Conservation (phyloP, 176 grass and related monocot species). For the Oryza glaberrima region DNA sequence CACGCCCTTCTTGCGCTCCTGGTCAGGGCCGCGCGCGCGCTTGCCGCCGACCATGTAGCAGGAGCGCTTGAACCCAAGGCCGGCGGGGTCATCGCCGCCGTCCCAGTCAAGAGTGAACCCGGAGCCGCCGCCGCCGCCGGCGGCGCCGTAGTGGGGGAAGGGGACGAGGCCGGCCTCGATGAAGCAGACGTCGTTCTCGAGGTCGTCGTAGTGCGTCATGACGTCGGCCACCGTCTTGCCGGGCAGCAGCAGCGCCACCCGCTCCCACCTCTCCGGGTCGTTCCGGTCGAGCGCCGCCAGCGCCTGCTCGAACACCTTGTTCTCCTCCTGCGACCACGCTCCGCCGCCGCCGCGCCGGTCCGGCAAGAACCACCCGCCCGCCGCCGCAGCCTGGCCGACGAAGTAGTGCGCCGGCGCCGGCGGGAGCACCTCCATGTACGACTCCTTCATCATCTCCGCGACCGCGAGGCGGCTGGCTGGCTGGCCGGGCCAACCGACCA, state of each 20-base stretch:
- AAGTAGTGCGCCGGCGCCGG: constrained; percentile 51
- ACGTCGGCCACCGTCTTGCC: constrained; percentile 65
- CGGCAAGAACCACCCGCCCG: constrained; percentile 40
- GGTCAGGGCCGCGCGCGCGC: constrained; percentile 62
- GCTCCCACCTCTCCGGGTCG: constrained; percentile 76
- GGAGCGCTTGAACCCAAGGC: constrained; percentile 56
- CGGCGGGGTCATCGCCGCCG: constrained; percentile 28
- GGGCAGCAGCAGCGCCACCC: constrained; percentile 61
- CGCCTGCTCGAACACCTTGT: constrained; percentile 88
- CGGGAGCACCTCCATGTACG: constrained; percentile 78
- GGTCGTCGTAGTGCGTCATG: constrained; percentile 59
- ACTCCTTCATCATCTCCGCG: constrained; percentile 69
- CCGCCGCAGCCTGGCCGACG: constrained; percentile 28
- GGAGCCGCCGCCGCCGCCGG: too few species aligned
- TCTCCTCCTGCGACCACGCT: constrained; percentile 77
- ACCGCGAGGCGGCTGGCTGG: background rate
- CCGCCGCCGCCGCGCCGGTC: constrained; percentile 25
- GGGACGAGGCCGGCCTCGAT: constrained; percentile 86
- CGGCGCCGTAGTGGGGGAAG: constrained; percentile 58
- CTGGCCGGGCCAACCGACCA: background rate
- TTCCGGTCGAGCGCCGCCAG: constrained; percentile 64
- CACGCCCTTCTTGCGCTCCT: constrained; percentile 98
- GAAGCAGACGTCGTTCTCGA: constrained; percentile 79
- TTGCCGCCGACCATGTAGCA: constrained; percentile 69
- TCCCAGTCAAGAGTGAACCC: constrained; percentile 82